A percentile compares a stretch with the other conserved stretches of the same genome.
phyloP scores from a whole-genome alignment of 2,329 filamentous ascomycete genomes.

The Colletotrichum tropicale region DNA sequence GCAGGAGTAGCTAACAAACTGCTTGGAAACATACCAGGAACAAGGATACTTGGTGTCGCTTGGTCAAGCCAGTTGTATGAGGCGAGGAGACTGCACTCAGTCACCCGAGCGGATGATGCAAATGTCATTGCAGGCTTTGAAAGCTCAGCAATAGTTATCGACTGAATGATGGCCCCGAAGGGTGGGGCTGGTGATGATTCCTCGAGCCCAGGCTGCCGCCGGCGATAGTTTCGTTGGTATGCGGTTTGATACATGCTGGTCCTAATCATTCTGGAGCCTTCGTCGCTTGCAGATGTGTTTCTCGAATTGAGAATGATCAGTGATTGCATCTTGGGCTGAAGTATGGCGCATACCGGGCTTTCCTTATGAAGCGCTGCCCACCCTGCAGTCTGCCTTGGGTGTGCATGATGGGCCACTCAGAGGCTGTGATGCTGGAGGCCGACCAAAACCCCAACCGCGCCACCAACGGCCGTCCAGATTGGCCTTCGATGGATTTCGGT shows the following conservation, averaged over 20 bases:
- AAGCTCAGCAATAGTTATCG: neutral
- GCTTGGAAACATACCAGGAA: constrained; percentile 33
- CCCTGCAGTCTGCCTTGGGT: neutral
- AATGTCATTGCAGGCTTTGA: neutral
- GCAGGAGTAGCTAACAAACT: neutral
- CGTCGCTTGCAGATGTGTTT: neutral
- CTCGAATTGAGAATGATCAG: neutral
- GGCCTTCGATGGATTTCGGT: neutral
- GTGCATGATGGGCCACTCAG: neutral
- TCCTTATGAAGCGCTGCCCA: neutral
- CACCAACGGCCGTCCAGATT: neutral
- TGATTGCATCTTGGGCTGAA: neutral
- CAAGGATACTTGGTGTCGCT: constrained; percentile 27
- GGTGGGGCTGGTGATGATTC: neutral
- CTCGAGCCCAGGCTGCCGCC: neutral
- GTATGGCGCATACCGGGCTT: neutral
- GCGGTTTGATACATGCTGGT: neutral
- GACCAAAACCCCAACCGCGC: neutral
- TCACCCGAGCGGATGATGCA: neutral
- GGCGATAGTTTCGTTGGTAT: neutral
- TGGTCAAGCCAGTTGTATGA: constrained; percentile 42
- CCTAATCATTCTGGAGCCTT: neutral
- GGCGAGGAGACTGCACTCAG: constrained; percentile 24
- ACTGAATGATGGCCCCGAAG: constrained; percentile 1
- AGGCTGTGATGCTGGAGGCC: neutral